Conservation (phyloP, 768 basidiomycete genomes). For the Phanerochaete sordida region DNA sequence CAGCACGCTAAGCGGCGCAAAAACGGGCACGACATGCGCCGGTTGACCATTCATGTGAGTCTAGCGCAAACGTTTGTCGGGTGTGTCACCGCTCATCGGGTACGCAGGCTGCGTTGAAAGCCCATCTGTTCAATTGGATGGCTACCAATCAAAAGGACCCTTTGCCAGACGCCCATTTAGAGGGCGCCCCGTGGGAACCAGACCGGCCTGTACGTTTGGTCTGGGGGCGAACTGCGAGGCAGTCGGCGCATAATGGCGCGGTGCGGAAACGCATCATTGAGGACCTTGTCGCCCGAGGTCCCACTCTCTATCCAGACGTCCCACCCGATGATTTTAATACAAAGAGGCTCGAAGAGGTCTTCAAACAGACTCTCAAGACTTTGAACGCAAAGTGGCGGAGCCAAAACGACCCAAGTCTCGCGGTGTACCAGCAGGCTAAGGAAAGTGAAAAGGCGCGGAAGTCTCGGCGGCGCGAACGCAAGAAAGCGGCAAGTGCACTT, state of each 20-base stretch:
- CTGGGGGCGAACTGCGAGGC: constrained; percentile 75
- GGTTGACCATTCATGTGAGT: constrained; percentile 65
- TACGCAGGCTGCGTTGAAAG: constrained; percentile 62
- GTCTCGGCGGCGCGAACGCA: constrained; percentile 55
- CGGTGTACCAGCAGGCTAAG: constrained; percentile 41
- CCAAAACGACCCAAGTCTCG: constrained; percentile 49
- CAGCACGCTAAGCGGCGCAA: constrained; percentile 35
- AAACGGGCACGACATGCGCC: constrained; percentile 62
- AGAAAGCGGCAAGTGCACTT: constrained; percentile 51
- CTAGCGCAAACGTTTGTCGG: neutral
- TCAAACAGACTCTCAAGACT: constrained; percentile 70
- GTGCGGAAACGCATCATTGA: constrained; percentile 65
- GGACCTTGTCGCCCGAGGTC: constrained; percentile 54
- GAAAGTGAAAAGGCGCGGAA: constrained; percentile 63
- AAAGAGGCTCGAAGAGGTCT: constrained; percentile 55
- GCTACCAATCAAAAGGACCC: constrained; percentile 49
- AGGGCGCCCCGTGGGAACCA: constrained; percentile 43
- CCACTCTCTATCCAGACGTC: constrained; percentile 55
- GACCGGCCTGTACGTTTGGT: constrained; percentile 69
- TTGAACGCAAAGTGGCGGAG: constrained; percentile 63
- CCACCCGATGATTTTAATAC: constrained; percentile 62
- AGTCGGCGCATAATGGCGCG: constrained; percentile 67
- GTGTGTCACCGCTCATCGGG: neutral
- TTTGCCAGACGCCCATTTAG: constrained; percentile 59
- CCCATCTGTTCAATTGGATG: constrained; percentile 62